phyloP scores from a whole-genome alignment of 78 protist species.

The Dictyostelium firmibasis region DNA sequence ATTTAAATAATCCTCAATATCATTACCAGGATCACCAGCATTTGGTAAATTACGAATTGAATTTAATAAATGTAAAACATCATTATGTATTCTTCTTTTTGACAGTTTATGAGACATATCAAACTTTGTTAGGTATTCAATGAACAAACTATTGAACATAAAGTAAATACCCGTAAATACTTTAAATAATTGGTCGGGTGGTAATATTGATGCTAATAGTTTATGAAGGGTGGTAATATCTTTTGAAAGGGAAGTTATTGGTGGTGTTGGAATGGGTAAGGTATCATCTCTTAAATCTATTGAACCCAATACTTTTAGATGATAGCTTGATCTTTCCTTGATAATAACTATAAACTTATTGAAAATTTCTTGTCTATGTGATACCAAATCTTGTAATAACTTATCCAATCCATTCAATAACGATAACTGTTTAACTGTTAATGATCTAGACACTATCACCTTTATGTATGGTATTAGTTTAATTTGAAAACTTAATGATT shows the following conservation, averaged over 20 bases:
- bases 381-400: constrained; percentile 34
- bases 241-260: constrained; percentile 20
- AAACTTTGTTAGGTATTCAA: constrained; percentile 8
- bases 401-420: constrained; percentile 56
- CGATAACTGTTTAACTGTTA: constrained; percentile 30
- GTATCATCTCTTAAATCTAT: constrained; percentile 50
- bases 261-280: constrained; percentile 76
- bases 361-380: constrained; percentile 55
- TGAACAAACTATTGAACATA: constrained; percentile 38
- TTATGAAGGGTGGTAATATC: constrained; percentile 44
- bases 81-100: constrained; percentile 60
- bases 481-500: constrained; percentile 61
- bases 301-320: neutral
- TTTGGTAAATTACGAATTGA: constrained; percentile 16
- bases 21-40: constrained; percentile 58
- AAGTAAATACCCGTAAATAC: constrained; percentile 46
- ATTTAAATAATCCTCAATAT: constrained; percentile 54
- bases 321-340: constrained; percentile 37
- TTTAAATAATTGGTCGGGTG: constrained; percentile 63
- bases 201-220: neutral
- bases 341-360: constrained; percentile 31
- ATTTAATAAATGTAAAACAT: constrained; percentile 33
- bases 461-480: constrained; percentile 59
- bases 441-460: neutral
- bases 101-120: constrained; percentile 6